Base-by-base conservation (phyloP, 129 eudicot species). In the Helichrysum umbraculigerum region DNA sequence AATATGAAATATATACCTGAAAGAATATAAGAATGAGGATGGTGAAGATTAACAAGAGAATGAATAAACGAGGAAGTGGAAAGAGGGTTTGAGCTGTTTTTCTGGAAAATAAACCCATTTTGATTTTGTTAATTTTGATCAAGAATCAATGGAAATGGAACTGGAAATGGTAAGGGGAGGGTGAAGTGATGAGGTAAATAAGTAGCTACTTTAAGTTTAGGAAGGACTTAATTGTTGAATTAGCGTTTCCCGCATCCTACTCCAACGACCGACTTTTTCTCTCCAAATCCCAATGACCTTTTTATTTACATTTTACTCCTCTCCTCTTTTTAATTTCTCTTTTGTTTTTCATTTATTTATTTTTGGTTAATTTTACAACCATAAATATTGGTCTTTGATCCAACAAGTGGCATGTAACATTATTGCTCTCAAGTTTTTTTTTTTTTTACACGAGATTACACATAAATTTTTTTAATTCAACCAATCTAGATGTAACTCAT, bases 1-100 rank as follows among this genome's bases (percentile, higher is more conserved):
- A 47, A 66, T 11, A 28, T 8, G 34, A n/a, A 9, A 29, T 0
- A n/a, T 0, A 11, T 66, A 88, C 93, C 93, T 86, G 54, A 58
- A 64, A 79, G 22, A 86, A 21, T 47, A 86, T 72, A 59, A 88
- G 73, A 42, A 87, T 63, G 29, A 68, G 37, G 64, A 88, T 77
- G 37, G 60, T 39, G 33, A 84, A 42, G 51, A 86, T 33, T 30
- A 79, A 76, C 1, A 87, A 14, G 63, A 81, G 41, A 65, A 68
- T 14, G 60, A 83, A 29, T 76, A 71, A 42, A 6, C 82, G 83
- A 71, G 70, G 83, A 34, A 77, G n/a, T 22, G 69, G 85, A 41
- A 35, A 60, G 14, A 77, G 68, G 76, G 73, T 59, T 62, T 57
- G 83, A 78, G 22, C 30, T 41, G 60, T 16, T 70, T 60, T 77